Conservation (phyloP, 169 alveolate genomes). For the Cryptosporidium viatorum region DNA sequence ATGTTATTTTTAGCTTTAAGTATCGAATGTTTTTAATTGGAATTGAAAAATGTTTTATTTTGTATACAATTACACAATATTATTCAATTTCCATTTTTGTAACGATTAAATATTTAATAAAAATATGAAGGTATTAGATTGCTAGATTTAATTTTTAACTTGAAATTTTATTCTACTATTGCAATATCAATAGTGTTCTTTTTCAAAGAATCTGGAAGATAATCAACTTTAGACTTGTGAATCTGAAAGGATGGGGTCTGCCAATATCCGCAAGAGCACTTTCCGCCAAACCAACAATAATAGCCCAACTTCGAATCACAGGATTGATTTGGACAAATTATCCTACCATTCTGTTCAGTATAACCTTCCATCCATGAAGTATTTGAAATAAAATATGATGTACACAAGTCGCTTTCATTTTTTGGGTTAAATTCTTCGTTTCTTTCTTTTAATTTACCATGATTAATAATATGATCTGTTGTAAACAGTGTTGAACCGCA, state of each 20-base stretch:
- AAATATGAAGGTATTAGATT: too few relatives aligned
- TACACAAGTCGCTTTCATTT: not conserved
- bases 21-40: too few relatives aligned
- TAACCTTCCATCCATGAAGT: slow-evolving; percentile 52
- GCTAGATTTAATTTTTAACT: too few relatives aligned
- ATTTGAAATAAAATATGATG: slow-evolving; percentile 31
- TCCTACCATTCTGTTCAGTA: slow-evolving; percentile 25
- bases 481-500: slow-evolving; percentile 43
- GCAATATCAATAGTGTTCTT: not conserved
- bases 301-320: slow-evolving; percentile 56
- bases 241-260: slow-evolving; percentile 67
- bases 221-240: slow-evolving; percentile 50
- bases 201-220: slow-evolving; percentile 24
- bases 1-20: not conserved
- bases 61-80: too few relatives aligned
- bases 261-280: slow-evolving; percentile 71
- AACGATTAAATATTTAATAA: too few relatives aligned
- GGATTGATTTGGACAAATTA: slow-evolving; percentile 39
- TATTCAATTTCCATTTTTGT: too few relatives aligned
- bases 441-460: not conserved
- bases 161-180: not conserved
- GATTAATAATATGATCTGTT: slow-evolving; percentile 17
- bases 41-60: not conserved
- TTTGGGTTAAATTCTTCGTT: not conserved
- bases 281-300: slow-evolving; percentile 60